These are phyloP conservation scores for Hyaloperonospora brassicae DNA, from an alignment of 352 stramenopile species.

Conservation along the genomic window DNA sequence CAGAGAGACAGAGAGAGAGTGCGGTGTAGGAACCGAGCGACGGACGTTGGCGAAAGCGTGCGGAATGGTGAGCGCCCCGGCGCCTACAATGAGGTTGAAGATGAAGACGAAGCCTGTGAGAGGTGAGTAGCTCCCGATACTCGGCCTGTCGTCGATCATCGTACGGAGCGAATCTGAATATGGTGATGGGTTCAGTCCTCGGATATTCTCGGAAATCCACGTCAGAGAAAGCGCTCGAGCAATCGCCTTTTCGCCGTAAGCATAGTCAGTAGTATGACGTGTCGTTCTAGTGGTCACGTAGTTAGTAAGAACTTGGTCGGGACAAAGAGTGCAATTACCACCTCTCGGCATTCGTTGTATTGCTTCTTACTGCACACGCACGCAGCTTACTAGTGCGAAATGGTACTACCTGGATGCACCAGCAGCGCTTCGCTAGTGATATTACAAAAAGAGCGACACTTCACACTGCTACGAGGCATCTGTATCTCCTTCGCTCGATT, in stretches of 20 bases:
- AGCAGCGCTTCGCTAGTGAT: slow-evolving; percentile 2
- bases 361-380: no score
- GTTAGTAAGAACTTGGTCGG: slow-evolving; percentile 16
- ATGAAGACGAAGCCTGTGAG: slow-evolving; percentile 87
- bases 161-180: slow-evolving; percentile 1
- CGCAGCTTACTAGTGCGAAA: no score
- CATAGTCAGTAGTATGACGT: slow-evolving; percentile 7
- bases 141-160: slow-evolving; percentile 47
- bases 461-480: slow-evolving; percentile 30
- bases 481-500: slow-evolving; percentile 31
- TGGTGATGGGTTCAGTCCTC: neutral
- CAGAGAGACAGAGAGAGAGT: neutral
- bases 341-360: no score
- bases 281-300: slow-evolving; percentile 35
- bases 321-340: no score
- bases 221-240: neutral
- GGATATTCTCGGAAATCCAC: neutral
- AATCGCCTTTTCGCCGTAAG: neutral
- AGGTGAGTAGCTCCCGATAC: slow-evolving; percentile 71
- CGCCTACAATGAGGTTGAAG: slow-evolving; percentile 86
- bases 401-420: no score
- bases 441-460: slow-evolving; percentile 35
- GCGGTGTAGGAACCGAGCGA: neutral
- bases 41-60: slow-evolving; percentile 75
- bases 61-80: slow-evolving; percentile 79